Conservation (phyloP, 129 eudicot genomes). For the Logfia minima region DNA sequence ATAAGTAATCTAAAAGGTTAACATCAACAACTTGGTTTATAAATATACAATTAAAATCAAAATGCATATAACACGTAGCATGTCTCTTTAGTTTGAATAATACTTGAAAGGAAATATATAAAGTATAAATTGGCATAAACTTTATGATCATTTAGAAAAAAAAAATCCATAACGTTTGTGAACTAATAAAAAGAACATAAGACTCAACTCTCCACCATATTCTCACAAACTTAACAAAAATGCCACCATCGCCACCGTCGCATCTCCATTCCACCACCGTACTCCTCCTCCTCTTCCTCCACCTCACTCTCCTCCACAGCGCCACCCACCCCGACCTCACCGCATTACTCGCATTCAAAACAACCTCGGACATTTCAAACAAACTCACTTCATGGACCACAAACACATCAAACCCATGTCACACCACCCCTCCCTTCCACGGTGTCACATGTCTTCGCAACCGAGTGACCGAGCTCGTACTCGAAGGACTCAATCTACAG, state of each 20-base stretch:
- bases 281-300: slow-evolving; percentile 1
- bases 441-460: slow-evolving; percentile 66
- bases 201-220: neutral
- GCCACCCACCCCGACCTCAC: slow-evolving; percentile 49
- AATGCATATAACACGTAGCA: neutral
- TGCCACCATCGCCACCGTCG: slow-evolving; percentile 27
- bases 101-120: neutral
- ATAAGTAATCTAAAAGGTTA: neutral
- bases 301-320: slow-evolving; percentile 23
- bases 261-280: slow-evolving; percentile 3
- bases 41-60: neutral
- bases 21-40: neutral
- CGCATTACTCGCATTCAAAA: slow-evolving; percentile 65
- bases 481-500: slow-evolving; percentile 50
- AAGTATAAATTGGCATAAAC: neutral
- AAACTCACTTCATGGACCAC: slow-evolving; percentile 58
- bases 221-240: slow-evolving; percentile 8
- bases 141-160: neutral
- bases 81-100: neutral
- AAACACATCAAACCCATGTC: slow-evolving; percentile 49
- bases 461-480: slow-evolving; percentile 69
- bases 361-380: slow-evolving; percentile 39
- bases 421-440: slow-evolving; percentile 41
- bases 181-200: slow-evolving; percentile 15
- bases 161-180: neutral